Evolutionary conservation across 495 filamentous ascomycete genomes (phyloP), one percentile per base, ranked within the genome.

Genomic region (Hypoxylon trugodes): DNA sequence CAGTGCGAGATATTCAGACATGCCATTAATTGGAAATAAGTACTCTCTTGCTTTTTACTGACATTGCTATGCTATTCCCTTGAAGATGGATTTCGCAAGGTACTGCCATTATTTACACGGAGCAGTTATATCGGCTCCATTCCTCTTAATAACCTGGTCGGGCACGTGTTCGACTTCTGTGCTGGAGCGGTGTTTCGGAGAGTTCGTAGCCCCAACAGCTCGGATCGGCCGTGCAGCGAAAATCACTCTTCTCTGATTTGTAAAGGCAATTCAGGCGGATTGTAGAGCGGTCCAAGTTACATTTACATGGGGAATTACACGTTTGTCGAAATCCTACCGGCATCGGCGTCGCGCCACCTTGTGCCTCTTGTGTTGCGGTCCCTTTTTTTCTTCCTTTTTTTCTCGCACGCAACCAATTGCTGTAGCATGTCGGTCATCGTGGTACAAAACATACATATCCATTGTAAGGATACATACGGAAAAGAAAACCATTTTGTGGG

Each of bases 261-360:
- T 52, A 51, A 53, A 33, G 46, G 38, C 64, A 61, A 67, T 61
- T 67, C 63, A 67, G 58, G 64, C 64, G 57, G 64, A 61, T 50
- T 61, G n/a, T n/a, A n/a, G n/a, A n/a, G n/a, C n/a, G 30, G 33
- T 16, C 18, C 6, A 58, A 49, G 52, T 61, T 61, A 53, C 57
- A 61, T 58, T 46, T 42, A 35, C 25, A 59, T 54, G 43, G 41
- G 47, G 42, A 28, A 32, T 41, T 28, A 32, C 52, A 24, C 18
- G 52, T 22, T 13, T 19, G 42, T 52, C 40, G 47, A 67, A 38
- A 48, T 15, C 28, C 15, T 48, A 40, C 64, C 64, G 64, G 64
- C 64, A 67, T 67, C 64, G 57, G 64, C 64, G 57, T 52, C 57
- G 56, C 40, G 30, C n/a, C 37, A n/a, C 33, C 47, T 32, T 37